Conservation (phyloP, 192 early-diverging fungal genomes). For the Entrophospora sp. region DNA sequence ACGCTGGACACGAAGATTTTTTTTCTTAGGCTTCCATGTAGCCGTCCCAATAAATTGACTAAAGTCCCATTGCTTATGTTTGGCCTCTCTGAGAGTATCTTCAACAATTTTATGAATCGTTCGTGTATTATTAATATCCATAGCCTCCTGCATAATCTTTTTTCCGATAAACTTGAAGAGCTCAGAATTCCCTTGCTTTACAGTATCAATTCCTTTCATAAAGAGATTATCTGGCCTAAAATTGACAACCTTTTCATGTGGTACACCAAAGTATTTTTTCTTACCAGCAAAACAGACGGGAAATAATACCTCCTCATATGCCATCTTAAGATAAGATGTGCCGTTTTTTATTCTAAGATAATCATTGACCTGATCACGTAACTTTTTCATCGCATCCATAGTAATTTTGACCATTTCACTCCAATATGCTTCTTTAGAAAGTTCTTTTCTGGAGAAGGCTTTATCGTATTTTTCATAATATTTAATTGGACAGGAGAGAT, state of each 20-base stretch:
- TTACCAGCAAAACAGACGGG: slow-evolving; percentile 7
- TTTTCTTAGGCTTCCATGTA: background rate
- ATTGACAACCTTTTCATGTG: background rate
- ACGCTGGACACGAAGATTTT: background rate
- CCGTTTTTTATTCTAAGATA: slow-evolving; percentile 6
- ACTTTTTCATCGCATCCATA: slow-evolving; percentile 3
- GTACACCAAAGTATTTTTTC: background rate
- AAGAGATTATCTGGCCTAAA: slow-evolving; percentile 6
- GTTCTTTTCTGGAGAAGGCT: background rate
- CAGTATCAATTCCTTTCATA: background rate
- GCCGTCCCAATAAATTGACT: background rate
- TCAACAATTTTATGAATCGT: slow-evolving; percentile 5
- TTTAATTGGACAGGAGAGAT: background rate
- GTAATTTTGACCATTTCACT: slow-evolving; percentile 12
- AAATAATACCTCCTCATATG: slow-evolving; percentile 12
- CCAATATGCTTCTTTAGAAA: background rate
- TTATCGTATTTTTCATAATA: slow-evolving; percentile 9
- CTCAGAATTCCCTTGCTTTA: background rate
- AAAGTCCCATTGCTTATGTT: background rate
- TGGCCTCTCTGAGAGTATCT: background rate
- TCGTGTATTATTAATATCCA: background rate
- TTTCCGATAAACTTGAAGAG: background rate
- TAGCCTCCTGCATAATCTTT: background rate
- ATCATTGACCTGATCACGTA: background rate
- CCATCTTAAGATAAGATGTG: slow-evolving; percentile 8